Evolutionary conservation across 208 protist species (phyloP).

Genomic region (Wallacemonas sp.): DNA sequence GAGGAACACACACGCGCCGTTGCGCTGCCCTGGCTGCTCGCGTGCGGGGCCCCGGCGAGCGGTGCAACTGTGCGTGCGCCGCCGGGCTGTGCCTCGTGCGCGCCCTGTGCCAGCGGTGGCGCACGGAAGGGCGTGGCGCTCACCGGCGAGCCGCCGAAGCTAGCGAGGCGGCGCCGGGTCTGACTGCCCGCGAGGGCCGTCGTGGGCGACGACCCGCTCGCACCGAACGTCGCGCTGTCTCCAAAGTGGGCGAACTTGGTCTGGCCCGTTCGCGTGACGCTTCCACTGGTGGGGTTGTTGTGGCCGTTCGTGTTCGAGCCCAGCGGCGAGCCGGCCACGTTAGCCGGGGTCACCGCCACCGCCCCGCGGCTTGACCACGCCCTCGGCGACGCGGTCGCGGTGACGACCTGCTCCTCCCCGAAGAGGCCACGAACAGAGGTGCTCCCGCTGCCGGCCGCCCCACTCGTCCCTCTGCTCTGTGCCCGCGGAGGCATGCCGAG

Average conservation of each 20-base stretch:
- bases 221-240: background rate
- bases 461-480: background rate
- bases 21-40: background rate
- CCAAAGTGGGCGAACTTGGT: conserved; percentile 6
- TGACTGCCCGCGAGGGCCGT: background rate
- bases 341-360: too few species aligned
- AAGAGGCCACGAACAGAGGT: too few species aligned
- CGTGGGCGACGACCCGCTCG: background rate
- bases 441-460: too few species aligned
- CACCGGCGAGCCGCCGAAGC: background rate
- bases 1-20: background rate
- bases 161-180: background rate
- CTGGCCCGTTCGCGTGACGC: background rate
- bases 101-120: background rate
- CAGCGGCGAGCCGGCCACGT: background rate
- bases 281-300: background rate
- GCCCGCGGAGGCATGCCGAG: background rate
- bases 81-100: background rate
- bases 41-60: background rate
- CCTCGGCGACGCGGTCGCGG: background rate
- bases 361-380: too few species aligned
- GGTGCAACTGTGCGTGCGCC: background rate
- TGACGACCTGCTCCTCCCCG: too few species aligned
- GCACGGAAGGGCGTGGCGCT: background rate
- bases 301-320: background rate